Evolutionary conservation across 2,329 filamentous ascomycete species (phyloP).

Genomic region (Neonectria sp.): DNA sequence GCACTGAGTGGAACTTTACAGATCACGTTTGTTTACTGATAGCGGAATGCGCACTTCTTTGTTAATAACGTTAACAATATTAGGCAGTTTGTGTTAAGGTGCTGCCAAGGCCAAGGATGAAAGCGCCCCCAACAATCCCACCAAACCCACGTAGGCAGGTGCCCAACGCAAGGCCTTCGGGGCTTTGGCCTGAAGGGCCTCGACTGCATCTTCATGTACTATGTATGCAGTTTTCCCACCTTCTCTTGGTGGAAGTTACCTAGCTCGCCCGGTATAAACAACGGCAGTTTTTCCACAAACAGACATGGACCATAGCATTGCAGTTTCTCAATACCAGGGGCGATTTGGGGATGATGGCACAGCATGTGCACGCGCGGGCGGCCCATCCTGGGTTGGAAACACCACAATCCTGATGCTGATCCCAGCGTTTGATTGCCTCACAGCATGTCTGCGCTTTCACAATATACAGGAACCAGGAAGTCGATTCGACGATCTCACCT

Average conservation of each 20-base stretch:
- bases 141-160: conserved; percentile 18
- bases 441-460: not conserved
- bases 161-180: not conserved
- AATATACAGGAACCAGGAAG: not conserved
- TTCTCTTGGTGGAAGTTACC: not conserved
- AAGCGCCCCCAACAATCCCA: conserved; percentile 7
- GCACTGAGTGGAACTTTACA: conserved; percentile 9
- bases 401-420: conserved; percentile 9
- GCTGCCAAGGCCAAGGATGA: not conserved
- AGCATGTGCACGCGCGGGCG: conserved; percentile 5
- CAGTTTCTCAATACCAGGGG: not conserved
- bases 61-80: not conserved
- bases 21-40: not conserved
- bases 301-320: not conserved
- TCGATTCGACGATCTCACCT: not conserved
- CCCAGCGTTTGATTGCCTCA: conserved; percentile 2
- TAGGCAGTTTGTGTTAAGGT: not conserved
- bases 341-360: conserved; percentile 10
- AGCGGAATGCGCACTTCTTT: not conserved
- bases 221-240: not conserved
- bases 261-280: not conserved
- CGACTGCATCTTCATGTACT: not conserved
- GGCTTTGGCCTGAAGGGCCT: conserved; percentile 9
- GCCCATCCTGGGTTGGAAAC: conserved; percentile 9
- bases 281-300: conserved; percentile 5